Percentiles rank a stretch among this genome's conserved stretches.
phyloP scores from a whole-genome alignment of 1,284 basidiomycete species.

The Leccinum cinnamomeum region DNA sequence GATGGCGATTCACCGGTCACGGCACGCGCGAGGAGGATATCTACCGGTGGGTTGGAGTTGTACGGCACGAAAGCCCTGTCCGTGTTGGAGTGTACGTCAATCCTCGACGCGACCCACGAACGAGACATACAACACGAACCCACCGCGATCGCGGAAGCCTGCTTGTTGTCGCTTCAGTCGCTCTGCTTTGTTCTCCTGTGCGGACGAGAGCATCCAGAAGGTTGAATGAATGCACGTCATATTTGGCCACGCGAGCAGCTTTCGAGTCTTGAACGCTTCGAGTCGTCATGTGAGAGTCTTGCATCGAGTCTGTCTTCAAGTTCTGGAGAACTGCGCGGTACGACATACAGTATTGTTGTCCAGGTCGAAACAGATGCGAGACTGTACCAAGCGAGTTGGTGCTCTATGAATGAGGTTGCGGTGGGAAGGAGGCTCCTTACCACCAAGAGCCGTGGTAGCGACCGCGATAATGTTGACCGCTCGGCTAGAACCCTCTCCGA shows the following conservation, averaged over 20 bases:
- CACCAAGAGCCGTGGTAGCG: too few relatives aligned
- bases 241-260: not conserved
- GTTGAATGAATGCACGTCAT: not conserved
- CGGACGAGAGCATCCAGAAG: slow-evolving; percentile 19
- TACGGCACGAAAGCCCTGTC: slow-evolving; percentile 43
- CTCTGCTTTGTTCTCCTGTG: slow-evolving; percentile 37
- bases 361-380: too few relatives aligned
- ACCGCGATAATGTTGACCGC: too few relatives aligned
- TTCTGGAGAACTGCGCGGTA: too few relatives aligned
- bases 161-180: slow-evolving; percentile 56
- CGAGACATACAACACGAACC: slow-evolving; percentile 42
- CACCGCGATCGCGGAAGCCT: slow-evolving; percentile 61
- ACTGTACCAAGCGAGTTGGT: too few relatives aligned
- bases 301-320: too few relatives aligned
- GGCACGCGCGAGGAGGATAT: slow-evolving; percentile 42
- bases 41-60: slow-evolving; percentile 39
- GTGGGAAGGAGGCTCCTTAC: too few relatives aligned
- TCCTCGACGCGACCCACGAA: not conserved
- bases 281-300: too few relatives aligned
- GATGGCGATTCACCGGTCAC: slow-evolving; percentile 44
- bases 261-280: too few relatives aligned
- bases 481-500: too few relatives aligned
- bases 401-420: too few relatives aligned
- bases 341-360: too few relatives aligned
- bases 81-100: slow-evolving; percentile 2